These are phyloP conservation scores for Haematococcus sp. DNA, from an alignment of 139 green algal species.

Conservation along the genomic window DNA sequence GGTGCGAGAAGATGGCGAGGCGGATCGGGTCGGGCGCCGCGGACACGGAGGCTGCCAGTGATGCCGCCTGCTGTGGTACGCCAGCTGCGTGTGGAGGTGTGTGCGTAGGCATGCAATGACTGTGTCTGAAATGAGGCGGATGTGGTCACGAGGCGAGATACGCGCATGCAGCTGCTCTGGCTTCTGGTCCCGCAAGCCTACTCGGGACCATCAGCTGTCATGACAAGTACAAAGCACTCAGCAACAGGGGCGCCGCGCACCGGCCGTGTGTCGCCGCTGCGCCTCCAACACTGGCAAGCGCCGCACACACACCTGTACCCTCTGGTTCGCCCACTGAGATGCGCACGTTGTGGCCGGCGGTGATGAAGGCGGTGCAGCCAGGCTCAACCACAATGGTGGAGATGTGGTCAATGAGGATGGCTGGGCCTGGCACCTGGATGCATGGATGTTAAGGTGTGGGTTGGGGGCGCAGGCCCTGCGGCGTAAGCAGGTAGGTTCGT, in stretches of 20 bases:
- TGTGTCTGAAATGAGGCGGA: no score
- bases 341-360: constrained; percentile 68
- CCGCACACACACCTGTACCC: no score
- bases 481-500: no score
- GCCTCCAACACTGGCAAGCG: no score
- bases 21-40: constrained; percentile 79
- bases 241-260: no score
- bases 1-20: constrained; percentile 94
- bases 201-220: no score
- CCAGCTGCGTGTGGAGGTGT: constrained; percentile 4
- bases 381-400: constrained; percentile 93
- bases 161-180: no score
- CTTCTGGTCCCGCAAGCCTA: no score
- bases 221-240: no score
- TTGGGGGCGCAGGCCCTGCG: not conserved
- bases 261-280: no score
- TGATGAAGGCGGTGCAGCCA: constrained; percentile 75
- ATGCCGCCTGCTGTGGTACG: constrained; percentile 7
- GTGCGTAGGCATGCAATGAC: not conserved
- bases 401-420: constrained; percentile 92
- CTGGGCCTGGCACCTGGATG: constrained; percentile 58
- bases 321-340: constrained; percentile 47
- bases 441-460: not conserved
- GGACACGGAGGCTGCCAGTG: not conserved
- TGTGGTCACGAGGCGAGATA: no score